phyloP scores from a whole-genome alignment of 495 filamentous ascomycete species.

The Penicillium mononematosum region DNA sequence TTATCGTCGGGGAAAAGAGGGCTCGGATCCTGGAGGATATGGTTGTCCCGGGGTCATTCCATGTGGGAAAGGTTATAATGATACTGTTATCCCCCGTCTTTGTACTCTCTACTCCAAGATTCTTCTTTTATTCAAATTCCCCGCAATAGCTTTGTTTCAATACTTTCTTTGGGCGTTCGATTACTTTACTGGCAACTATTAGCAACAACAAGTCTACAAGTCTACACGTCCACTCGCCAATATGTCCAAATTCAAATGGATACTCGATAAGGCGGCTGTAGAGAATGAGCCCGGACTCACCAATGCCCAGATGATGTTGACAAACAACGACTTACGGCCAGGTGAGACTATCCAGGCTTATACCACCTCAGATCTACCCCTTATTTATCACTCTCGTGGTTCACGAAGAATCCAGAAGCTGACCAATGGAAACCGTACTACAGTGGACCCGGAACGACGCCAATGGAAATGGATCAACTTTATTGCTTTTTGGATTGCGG shows the following conservation, averaged over 20 bases:
- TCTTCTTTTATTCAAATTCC: not conserved
- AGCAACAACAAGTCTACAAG: not conserved
- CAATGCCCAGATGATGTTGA: slow-evolving; percentile 84
- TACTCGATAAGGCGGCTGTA: slow-evolving; percentile 62
- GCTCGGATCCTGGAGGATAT: not conserved
- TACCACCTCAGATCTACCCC: not conserved
- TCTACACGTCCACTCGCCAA: slow-evolving; percentile 14
- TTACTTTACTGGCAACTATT: not conserved
- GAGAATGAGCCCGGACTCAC: slow-evolving; percentile 74
- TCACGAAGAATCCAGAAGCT: slow-evolving; percentile 8
- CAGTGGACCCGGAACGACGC: slow-evolving; percentile 76
- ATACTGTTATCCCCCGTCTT: not conserved
- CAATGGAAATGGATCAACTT: slow-evolving; percentile 91
- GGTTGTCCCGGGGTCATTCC: not conserved
- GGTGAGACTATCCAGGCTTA: slow-evolving; percentile 41
- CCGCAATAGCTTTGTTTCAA: not conserved
- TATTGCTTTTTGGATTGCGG: slow-evolving; percentile 88
- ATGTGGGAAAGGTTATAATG: not conserved
- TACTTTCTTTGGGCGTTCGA: too few relatives aligned
- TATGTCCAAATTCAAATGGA: slow-evolving; percentile 35
- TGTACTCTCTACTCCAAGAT: not conserved
- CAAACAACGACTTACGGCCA: slow-evolving; percentile 86
- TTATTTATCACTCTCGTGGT: not conserved
- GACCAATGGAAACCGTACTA: slow-evolving; percentile 17
- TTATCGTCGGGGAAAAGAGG: not conserved